Evolutionary conservation across 31 red algal species (phyloP), one percentile per base, ranked within the genome.

Genomic region (Porphyra umbilicalis): DNA sequence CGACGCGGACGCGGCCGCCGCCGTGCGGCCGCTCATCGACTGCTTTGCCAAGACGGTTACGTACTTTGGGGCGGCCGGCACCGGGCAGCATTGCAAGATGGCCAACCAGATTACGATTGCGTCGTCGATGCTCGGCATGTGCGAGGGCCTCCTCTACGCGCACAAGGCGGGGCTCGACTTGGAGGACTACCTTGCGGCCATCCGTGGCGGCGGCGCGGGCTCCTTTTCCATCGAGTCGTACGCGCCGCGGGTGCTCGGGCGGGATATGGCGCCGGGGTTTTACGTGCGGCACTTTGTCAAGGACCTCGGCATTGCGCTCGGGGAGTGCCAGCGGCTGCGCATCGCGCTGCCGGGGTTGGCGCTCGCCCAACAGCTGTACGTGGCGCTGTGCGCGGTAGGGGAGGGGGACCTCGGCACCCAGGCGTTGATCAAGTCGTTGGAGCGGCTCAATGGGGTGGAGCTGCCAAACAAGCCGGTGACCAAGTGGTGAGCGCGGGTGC

Each of bases 201-300:
- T 97, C 37, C 84, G 79, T 10, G 37, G 68, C 11, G 90, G 94
- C 6, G 94, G 79, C 15, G 94, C 94, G 33, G 90, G 84, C 16
- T 79, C 76, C 35, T 93, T 90, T 32, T 90, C 90, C 14, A 75
- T 93, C 31, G 38, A 87, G 8, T 75, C 39, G 29, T 91, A 87
- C n/a, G 90, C 88, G 1, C 85, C 90, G 10, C 85, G 90, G 76
- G 86, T 93, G 31, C 83, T 97, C 38, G 89, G 84, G 76, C 40
- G 94, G 15, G 90, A 97, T 33, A 81, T 97, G 77, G 85, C 83
- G n/a, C 90, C 94, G 11, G 90, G 94, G 6, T 97, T 97, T 87
- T 97, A 88, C 83, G 90, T 97, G 16, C 87, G 92, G 35, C 94
- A 97, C 84, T 93, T 97, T 88, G 94, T 97, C 7, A 97, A 97